Conservation (phyloP, 169 alveolate species). For the Plasmodium billcollinsi region DNA sequence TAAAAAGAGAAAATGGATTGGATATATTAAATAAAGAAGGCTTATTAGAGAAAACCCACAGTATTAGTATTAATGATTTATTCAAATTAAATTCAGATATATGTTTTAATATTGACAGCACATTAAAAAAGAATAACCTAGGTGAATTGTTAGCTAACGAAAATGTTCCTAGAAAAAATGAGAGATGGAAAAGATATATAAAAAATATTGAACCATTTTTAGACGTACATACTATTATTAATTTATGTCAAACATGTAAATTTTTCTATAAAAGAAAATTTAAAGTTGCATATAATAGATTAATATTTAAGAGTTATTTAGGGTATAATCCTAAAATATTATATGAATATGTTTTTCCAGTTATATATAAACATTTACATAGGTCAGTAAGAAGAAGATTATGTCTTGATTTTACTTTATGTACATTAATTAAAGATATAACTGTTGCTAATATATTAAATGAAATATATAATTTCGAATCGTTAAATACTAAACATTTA, state of each 20-base stretch:
- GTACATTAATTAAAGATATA: conserved; percentile 87
- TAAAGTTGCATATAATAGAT: conserved; percentile 76
- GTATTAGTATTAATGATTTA: conserved; percentile 61
- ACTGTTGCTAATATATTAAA: conserved; percentile 87
- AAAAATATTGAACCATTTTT: conserved; percentile 82
- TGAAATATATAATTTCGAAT: conserved; percentile 78
- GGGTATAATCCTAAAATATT: conserved; percentile 83
- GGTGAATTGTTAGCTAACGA: conserved; percentile 41
- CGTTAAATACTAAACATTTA: conserved; percentile 78
- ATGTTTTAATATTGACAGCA: conserved; percentile 24
- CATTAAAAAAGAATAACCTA: conserved; percentile 36
- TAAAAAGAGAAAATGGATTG: conserved; percentile 29
- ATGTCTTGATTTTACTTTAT: conserved; percentile 86
- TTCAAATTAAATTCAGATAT: conserved; percentile 39
- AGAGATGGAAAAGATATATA: conserved; percentile 80
- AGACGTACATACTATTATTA: conserved; percentile 83
- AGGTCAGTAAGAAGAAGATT: conserved; percentile 78
- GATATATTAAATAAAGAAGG: conserved; percentile 27
- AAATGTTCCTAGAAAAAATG: conserved; percentile 54
- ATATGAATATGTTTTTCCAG: conserved; percentile 79
- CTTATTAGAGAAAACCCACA: conserved; percentile 31
- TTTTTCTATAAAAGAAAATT: conserved; percentile 80
- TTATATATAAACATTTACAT: conserved; percentile 73
- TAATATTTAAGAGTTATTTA: conserved; percentile 82
- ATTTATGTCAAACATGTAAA: conserved; percentile 85